Evolutionary conservation across 106 monocot genomes (phyloP), one percentile per base, ranked within the genome.

Genomic region (Dendrobium huoshanense): DNA sequence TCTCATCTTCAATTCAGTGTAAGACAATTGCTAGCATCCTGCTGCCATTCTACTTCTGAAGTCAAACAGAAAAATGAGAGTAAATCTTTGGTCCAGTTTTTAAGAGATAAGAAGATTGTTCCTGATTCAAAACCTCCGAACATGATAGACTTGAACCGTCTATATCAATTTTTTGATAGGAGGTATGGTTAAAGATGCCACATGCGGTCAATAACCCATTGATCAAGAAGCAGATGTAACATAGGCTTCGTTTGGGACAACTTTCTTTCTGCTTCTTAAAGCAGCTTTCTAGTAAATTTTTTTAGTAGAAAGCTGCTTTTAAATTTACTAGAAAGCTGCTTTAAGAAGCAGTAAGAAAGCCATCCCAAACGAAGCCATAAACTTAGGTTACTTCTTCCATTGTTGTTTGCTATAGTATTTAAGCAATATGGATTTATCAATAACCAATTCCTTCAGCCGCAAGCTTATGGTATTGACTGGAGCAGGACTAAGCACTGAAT

Each of bases 401-500:
- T 45, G 29, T 68, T 72, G 7, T 25, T 68, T 82, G 48, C 25
- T 72, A 31, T 67, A 11, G 5, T 25, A 0, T 31, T 67, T 40
- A 61, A 56, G 75, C 73, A 7, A 59, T 77, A 77, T 24, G 58
- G 4, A n/a, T 81, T 75, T 75, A 75, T 19, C 70, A 56, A 79
- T 31, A 44, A 67, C 77, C 79, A 75, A 75, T 84, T 82, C 59
- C 67, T 48, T 56, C 88, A 99, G 99, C 68, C 76, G 82, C 20
- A 95, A 90, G 82, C 87, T 99, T 72, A 86, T 93, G 85, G 93
- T 99, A 42, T 82, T 99, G 82, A 99, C 99, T 77, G 95, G 95
- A 87, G 99, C 99, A 81, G 99, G 99, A 74, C 82, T 99, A 27
- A 99, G 99, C 91, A 99, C 99, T 29, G 99, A 99, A 75, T 93